Evolutionary conservation across 768 basidiomycete genomes (phyloP), one percentile per base, ranked within the genome.

Genomic region (Flagelloscypha sp.): DNA sequence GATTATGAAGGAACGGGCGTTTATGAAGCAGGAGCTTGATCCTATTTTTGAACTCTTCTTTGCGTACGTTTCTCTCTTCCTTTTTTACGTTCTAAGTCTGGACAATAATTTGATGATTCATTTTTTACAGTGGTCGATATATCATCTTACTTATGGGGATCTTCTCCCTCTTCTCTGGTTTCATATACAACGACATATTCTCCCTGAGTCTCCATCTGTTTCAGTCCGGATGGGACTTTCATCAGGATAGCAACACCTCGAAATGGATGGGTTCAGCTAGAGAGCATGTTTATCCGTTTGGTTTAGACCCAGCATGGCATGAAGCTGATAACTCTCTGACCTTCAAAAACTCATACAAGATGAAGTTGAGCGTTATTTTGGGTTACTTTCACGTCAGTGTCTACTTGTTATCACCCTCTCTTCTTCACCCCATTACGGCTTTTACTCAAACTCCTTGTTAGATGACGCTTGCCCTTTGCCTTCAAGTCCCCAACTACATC

Each of bases 381-480:
- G 95, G 95, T 56, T 93, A 98, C 45, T 84, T 86, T 41, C 94
- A 99, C 58, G 94, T 97, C 63, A 48, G 79, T 62, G 33, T 31
- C 11, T 30, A 23, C 19, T 37, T 13, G 15, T 43, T 24, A 42
- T 22, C 16, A 30, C 24, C 25, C 27, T 24, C 16, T 19, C n/a
- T 32, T 15, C n/a, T n/a, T 25, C 27, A 36, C 20, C 31, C 43
- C 31, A 47, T n/a, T n/a, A n/a, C n/a, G n/a, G n/a, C n/a, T n/a
- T n/a, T n/a, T n/a, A n/a, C n/a, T 36, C 24, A 33, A n/a, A n/a
- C n/a, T n/a, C n/a, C n/a, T n/a, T n/a, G n/a, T n/a, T n/a, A 99
- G 94, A 99, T 99, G 95, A 90, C 94, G n/a, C 98, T 98, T 55
- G 92, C 95, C 7, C 68, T 97, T 45, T 98, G 90, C 59, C 69